Percentiles rank a stretch among this genome's conserved stretches.
Conservation (phyloP, 257 asterid genomes). For the Solanum sejunctum region DNA sequence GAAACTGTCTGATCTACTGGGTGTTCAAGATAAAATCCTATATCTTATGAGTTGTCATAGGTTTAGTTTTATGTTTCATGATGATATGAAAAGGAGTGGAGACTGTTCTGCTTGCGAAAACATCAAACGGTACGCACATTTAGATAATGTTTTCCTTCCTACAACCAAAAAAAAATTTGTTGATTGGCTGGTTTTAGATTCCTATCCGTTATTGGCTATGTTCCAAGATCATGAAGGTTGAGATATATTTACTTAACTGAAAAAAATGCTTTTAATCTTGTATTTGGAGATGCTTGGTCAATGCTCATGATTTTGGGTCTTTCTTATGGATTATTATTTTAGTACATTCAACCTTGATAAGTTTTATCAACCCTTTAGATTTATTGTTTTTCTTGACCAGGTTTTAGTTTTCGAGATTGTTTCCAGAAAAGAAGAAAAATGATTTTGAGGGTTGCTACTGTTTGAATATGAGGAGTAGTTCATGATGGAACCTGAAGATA, state of each 20-base stretch:
- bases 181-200: background rate
- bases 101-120: background rate
- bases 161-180: background rate
- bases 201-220: background rate
- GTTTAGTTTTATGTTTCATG: background rate
- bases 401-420: background rate
- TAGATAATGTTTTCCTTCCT: background rate
- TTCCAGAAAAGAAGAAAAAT: background rate
- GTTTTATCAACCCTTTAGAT: background rate
- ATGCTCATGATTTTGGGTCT: background rate
- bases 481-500: background rate
- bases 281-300: background rate
- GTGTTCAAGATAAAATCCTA: background rate
- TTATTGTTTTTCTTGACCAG: background rate
- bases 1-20: constrained; percentile 22
- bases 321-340: background rate
- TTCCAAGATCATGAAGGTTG: background rate
- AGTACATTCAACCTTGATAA: background rate
- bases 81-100: background rate
- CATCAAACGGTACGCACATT: background rate
- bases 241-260: background rate
- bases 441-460: background rate
- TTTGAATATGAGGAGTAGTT: background rate
- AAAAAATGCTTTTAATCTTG: background rate
- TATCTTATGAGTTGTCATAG: background rate